Conservation (phyloP, 371 early-diverging fungal genomes). For the Lichtheimia corymbifera region DNA sequence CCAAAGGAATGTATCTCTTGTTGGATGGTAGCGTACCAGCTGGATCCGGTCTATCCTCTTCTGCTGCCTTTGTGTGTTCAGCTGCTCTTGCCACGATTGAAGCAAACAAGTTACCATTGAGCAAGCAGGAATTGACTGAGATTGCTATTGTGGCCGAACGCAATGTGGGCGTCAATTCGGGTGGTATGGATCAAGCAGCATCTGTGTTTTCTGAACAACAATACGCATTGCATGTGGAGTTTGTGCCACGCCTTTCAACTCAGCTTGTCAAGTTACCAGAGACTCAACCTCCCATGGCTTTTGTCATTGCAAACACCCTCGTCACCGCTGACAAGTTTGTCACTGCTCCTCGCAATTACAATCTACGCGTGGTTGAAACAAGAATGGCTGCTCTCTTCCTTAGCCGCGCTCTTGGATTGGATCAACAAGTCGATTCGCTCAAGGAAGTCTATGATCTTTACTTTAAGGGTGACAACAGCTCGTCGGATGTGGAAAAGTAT, state of each 20-base stretch:
- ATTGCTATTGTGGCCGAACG: conserved; percentile 82
- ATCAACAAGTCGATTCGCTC: conserved; percentile 40
- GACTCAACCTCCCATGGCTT: conserved; percentile 58
- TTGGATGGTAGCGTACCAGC: conserved; percentile 84
- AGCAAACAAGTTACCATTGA: conserved; percentile 50
- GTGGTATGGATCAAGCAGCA: conserved; percentile 92
- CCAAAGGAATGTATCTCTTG: conserved; percentile 69
- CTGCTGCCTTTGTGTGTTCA: conserved; percentile 84
- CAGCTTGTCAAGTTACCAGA: conserved; percentile 64
- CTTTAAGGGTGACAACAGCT: conserved; percentile 12
- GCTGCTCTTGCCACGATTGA: conserved; percentile 72
- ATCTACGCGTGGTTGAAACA: conserved; percentile 94
- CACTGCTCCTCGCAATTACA: conserved; percentile 89
- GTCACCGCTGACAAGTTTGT: conserved; percentile 88
- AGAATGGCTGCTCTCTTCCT: conserved; percentile 78
- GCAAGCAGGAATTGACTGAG: conserved; percentile 70
- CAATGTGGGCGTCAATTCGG: conserved; percentile 82
- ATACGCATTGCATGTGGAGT: conserved; percentile 83
- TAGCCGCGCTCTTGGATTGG: conserved; percentile 54
- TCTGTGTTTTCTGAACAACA: conserved; percentile 78
- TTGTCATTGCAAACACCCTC: conserved; percentile 90
- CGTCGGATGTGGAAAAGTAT: background rate
- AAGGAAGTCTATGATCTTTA: conserved; percentile 71
- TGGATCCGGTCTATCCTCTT: conserved; percentile 86
- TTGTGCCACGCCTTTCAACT: conserved; percentile 75